These are phyloP conservation scores for Tuber calosporum DNA, from an alignment of 495 filamentous ascomycete genomes.

Conservation along the genomic window DNA sequence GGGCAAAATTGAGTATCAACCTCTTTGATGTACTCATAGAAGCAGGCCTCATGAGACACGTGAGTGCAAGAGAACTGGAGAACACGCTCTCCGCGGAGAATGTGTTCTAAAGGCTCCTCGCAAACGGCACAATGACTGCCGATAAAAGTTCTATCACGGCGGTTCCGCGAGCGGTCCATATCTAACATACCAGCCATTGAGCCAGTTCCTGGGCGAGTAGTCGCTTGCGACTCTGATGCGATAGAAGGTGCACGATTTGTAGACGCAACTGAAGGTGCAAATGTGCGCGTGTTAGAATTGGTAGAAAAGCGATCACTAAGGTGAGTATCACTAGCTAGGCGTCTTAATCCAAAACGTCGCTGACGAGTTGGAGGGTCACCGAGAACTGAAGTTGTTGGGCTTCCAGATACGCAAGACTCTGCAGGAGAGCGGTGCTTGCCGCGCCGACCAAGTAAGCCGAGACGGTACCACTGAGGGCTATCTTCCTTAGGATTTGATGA, in stretches of 20 bases:
- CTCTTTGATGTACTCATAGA: constrained; percentile 97
- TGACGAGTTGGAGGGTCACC: constrained; percentile 39
- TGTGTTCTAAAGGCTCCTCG: constrained; percentile 95
- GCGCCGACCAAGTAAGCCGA: constrained; percentile 38
- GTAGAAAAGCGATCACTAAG: constrained; percentile 37
- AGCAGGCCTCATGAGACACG: constrained; percentile 96
- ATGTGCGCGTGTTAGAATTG: constrained; percentile 26
- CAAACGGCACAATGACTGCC: constrained; percentile 93
- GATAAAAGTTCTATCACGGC: constrained; percentile 90
- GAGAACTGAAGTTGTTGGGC: constrained; percentile 36
- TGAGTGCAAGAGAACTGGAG: constrained; percentile 94
- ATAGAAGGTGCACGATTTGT: constrained; percentile 34
- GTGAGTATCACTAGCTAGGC: constrained; percentile 40
- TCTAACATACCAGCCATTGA: constrained; percentile 65
- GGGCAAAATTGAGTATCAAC: constrained; percentile 93
- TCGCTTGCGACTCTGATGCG: constrained; percentile 31
- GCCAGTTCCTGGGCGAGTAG: constrained; percentile 42
- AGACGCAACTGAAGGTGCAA: constrained; percentile 34
- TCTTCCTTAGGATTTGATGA: constrained; percentile 41
- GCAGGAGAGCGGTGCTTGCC: constrained; percentile 41
- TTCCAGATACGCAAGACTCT: constrained; percentile 40
- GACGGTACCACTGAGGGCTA: constrained; percentile 38
- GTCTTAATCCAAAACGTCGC: constrained; percentile 38
- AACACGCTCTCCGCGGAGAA: constrained; percentile 85
- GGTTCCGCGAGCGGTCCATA: constrained; percentile 68